phyloP scores from a whole-genome alignment of 345 rosid species.

The Melaleuca alternifolia region DNA sequence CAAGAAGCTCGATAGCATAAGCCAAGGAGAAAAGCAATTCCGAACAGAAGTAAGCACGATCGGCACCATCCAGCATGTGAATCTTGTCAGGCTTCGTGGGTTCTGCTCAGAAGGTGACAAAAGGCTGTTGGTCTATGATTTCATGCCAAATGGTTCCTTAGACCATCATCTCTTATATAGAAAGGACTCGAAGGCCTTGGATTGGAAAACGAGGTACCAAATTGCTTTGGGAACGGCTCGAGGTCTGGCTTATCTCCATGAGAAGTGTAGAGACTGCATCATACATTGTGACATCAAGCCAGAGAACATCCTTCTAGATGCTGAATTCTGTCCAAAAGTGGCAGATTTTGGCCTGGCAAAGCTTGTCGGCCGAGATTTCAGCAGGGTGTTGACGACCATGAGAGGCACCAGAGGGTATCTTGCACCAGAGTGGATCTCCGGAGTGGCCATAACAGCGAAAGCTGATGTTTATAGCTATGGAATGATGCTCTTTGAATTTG shows the following conservation, averaged over 20 bases:
- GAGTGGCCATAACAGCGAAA: slow-evolving; percentile 67
- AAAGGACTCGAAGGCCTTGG: slow-evolving; percentile 17
- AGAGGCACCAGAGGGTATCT: slow-evolving; percentile 91
- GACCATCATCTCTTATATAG: slow-evolving; percentile 41
- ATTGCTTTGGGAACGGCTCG: slow-evolving; percentile 70
- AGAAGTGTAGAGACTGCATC: slow-evolving; percentile 76
- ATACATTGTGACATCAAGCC: slow-evolving; percentile 91
- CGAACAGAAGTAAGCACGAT: slow-evolving; percentile 63
- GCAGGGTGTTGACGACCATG: slow-evolving; percentile 72
- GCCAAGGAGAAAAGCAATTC: slow-evolving; percentile 92
- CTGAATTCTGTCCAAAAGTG: slow-evolving; percentile 61
- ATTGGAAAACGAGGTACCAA: slow-evolving; percentile 55
- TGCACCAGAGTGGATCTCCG: slow-evolving; percentile 90
- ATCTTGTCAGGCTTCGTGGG: slow-evolving; percentile 75
- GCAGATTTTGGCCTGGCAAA: slow-evolving; percentile 87
- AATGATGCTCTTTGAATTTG: slow-evolving; percentile 76
- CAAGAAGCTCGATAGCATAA: slow-evolving; percentile 68
- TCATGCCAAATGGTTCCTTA: slow-evolving; percentile 71
- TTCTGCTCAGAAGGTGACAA: slow-evolving; percentile 65
- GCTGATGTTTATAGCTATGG: slow-evolving; percentile 91
- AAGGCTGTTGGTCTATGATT: slow-evolving; percentile 63
- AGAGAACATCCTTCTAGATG: slow-evolving; percentile 67
- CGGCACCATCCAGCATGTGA: slow-evolving; percentile 74
- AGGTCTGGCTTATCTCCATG: slow-evolving; percentile 76
- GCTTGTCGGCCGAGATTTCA: slow-evolving; percentile 74